Percentiles rank a stretch among this genome's conserved stretches.
These are phyloP conservation scores for Aspergillus fischeri DNA, from an alignment of 2,329 filamentous ascomycete genomes.

Conservation along the genomic window DNA sequence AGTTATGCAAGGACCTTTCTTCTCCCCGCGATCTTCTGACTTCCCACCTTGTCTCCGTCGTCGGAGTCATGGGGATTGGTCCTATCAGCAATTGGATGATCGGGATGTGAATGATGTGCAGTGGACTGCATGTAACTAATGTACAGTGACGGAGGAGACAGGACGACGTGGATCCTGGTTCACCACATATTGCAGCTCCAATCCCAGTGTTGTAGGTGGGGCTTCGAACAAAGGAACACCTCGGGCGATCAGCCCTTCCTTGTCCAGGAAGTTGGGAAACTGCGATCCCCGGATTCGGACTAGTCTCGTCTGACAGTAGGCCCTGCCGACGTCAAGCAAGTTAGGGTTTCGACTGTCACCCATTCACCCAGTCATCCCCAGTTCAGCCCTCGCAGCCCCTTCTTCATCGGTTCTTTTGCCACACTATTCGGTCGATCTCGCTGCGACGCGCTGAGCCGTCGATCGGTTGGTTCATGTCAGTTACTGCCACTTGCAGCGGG, in stretches of 20 bases:
- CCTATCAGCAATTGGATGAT: background rate
- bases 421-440: background rate
- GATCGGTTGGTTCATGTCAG: background rate
- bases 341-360: background rate
- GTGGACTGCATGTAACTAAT: background rate
- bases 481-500: background rate
- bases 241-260: constrained; percentile 19
- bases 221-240: constrained; percentile 11
- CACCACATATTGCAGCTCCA: constrained; percentile 8
- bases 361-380: background rate
- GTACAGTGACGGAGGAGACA: constrained; percentile 5
- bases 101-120: background rate
- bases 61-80: background rate
- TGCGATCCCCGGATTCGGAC: background rate
- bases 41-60: background rate
- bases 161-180: constrained; percentile 10
- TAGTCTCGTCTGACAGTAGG: background rate
- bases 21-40: background rate
- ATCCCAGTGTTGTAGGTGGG: constrained; percentile 8
- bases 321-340: background rate
- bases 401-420: background rate
- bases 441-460: constrained; percentile 9
- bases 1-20: background rate
- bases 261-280: constrained; percentile 11
- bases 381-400: background rate